Evolutionary conservation across 495 filamentous ascomycete genomes (phyloP).

Genomic region (Acidiella bohemica): DNA sequence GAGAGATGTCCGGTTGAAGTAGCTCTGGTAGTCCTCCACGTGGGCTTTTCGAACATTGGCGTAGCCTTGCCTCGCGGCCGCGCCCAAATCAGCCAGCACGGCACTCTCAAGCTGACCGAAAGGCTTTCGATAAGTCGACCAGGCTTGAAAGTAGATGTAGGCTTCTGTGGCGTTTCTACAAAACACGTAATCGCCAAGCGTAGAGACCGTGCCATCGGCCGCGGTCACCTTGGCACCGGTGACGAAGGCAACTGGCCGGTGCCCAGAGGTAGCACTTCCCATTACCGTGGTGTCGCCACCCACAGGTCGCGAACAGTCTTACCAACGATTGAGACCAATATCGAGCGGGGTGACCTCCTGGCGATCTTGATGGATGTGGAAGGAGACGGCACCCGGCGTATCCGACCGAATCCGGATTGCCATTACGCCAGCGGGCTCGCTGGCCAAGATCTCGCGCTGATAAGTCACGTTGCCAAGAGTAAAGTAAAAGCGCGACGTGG

Average conservation of each 20-base stretch:
- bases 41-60: conserved; percentile 4
- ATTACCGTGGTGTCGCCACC: conserved; percentile 9
- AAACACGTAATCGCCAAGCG: conserved; percentile 3
- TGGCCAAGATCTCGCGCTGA: conserved; percentile 27
- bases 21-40: conserved; percentile 1
- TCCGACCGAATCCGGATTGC: conserved; percentile 28
- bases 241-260: neutral
- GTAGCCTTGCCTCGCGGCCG: neutral
- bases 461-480: conserved; percentile 16
- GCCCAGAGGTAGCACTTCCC: too few species aligned
- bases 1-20: neutral
- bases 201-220: neutral
- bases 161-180: conserved; percentile 2
- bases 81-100: conserved; percentile 2
- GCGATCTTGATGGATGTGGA: too few species aligned
- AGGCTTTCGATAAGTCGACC: conserved; percentile 3
- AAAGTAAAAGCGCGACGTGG: conserved; percentile 30
- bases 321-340: conserved; percentile 31
- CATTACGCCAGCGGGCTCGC: conserved; percentile 32
- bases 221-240: neutral
- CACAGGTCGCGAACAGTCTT: conserved; percentile 23
- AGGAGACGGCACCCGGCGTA: conserved; percentile 26
- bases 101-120: conserved; percentile 2
- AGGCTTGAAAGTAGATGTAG: conserved; percentile 1
- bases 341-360: too few species aligned